Conservation (phyloP, 495 filamentous ascomycete genomes). For the Evansstolkia leycettana region DNA sequence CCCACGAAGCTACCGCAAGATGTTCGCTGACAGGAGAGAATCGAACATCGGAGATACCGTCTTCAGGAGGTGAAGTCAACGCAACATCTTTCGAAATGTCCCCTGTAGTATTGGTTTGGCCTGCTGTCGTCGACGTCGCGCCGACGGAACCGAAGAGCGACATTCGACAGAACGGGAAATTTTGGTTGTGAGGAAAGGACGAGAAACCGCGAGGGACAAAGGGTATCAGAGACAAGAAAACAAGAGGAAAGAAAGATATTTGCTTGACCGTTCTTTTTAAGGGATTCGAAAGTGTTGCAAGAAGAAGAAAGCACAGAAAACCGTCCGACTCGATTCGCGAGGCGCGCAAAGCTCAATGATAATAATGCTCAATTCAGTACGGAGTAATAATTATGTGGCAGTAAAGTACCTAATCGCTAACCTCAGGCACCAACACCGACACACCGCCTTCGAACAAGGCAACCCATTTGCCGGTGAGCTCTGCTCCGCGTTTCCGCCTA, state of each 20-base stretch:
- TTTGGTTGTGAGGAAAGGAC: not conserved
- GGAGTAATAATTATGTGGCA: too few species aligned
- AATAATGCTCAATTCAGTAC: too few species aligned
- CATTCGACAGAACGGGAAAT: conserved; percentile 18
- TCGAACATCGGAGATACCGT: conserved; percentile 71
- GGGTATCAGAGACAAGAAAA: not conserved
- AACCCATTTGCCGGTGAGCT: not conserved
- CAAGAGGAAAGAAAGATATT: not conserved
- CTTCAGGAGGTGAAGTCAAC: conserved; percentile 63
- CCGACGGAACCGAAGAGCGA: conserved; percentile 51
- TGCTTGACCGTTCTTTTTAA: too few species aligned
- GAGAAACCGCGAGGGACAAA: conserved; percentile 2
- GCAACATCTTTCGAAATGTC: conserved; percentile 84
- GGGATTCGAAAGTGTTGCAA: not conserved
- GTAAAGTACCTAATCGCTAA: too few species aligned
- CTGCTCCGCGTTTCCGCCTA: too few species aligned
- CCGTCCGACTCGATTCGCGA: not conserved
- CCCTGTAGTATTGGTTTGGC: conserved; percentile 60
- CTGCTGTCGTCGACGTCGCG: conserved; percentile 28
- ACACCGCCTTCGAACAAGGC: not conserved
- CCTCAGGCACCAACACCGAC: too few species aligned
- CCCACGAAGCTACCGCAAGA: conserved; percentile 82
- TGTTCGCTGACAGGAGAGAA: conserved; percentile 72
- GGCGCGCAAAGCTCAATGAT: conserved; percentile 1
- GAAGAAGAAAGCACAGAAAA: not conserved